These are phyloP conservation scores for Stereum hirsutum DNA, from an alignment of 1,284 basidiomycete species.

Conservation along the genomic window DNA sequence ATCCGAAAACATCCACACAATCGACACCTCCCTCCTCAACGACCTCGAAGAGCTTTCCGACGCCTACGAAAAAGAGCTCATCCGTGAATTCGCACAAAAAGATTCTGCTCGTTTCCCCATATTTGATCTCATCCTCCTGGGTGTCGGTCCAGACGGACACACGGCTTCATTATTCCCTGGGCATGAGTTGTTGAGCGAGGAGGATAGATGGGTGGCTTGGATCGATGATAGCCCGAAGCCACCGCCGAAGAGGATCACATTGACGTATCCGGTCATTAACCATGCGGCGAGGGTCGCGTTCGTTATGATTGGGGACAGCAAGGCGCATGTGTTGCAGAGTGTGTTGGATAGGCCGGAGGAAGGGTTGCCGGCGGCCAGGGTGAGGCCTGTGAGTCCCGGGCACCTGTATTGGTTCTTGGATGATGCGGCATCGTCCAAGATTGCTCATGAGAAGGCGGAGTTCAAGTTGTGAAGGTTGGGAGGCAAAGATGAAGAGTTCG, in stretches of 20 bases:
- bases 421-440: constrained; percentile 64
- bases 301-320: constrained; percentile 78
- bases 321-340: constrained; percentile 68
- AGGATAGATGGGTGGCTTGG: constrained; percentile 90
- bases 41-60: constrained; percentile 87
- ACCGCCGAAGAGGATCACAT: constrained; percentile 82
- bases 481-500: no score
- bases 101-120: constrained; percentile 90
- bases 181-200: constrained; percentile 79
- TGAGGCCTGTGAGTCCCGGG: constrained; percentile 75
- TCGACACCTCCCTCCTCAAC: constrained; percentile 66
- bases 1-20: constrained; percentile 71
- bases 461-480: neutral
- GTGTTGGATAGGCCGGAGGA: constrained; percentile 79
- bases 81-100: constrained; percentile 82
- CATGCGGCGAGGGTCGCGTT: constrained; percentile 86
- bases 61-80: constrained; percentile 90
- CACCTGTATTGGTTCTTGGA: constrained; percentile 90
- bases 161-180: constrained; percentile 94
- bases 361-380: constrained; percentile 77
- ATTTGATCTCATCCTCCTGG: constrained; percentile 91
- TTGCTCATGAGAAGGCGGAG: constrained; percentile 15
- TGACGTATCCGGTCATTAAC: constrained; percentile 90
- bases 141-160: constrained; percentile 93
- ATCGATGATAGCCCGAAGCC: constrained; percentile 93